Conservation (phyloP, 192 early-diverging fungal genomes). For the Umbelopsis sp. region DNA sequence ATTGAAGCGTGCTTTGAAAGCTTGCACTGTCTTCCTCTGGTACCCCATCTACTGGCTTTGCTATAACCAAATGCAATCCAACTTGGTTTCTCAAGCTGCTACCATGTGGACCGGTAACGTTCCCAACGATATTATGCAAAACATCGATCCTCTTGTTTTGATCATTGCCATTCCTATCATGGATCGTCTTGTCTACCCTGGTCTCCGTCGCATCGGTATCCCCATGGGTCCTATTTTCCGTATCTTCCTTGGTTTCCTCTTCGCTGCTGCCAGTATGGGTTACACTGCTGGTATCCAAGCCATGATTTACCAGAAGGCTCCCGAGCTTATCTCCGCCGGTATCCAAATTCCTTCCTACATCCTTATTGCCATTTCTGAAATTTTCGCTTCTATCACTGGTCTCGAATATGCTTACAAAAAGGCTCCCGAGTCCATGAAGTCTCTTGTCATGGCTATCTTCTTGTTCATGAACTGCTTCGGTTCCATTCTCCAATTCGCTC, state of each 20-base stretch:
- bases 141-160: conserved; percentile 67
- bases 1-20: conserved; percentile 56
- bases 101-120: conserved; percentile 57
- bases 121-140: conserved; percentile 70
- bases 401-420: conserved; percentile 71
- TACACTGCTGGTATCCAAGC: conserved; percentile 65
- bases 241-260: conserved; percentile 69
- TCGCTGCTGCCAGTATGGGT: conserved; percentile 56
- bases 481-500: conserved; percentile 54
- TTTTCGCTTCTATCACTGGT: conserved; percentile 71
- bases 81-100: conserved; percentile 61
- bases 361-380: conserved; percentile 65
- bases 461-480: conserved; percentile 59
- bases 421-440: conserved; percentile 65
- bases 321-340: conserved; percentile 58
- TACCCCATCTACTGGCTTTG: conserved; percentile 79
- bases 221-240: conserved; percentile 61
- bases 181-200: conserved; percentile 63
- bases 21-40: conserved; percentile 70
- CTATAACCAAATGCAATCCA: conserved; percentile 64
- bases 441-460: conserved; percentile 73
- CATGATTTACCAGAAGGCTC: conserved; percentile 56
- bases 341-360: conserved; percentile 61
- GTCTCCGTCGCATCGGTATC: conserved; percentile 50
- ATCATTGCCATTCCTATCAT: conserved; percentile 74